Evolutionary conservation across 371 early-diverging fungal species (phyloP).

Genomic region (Gilbertella persicaria): DNA sequence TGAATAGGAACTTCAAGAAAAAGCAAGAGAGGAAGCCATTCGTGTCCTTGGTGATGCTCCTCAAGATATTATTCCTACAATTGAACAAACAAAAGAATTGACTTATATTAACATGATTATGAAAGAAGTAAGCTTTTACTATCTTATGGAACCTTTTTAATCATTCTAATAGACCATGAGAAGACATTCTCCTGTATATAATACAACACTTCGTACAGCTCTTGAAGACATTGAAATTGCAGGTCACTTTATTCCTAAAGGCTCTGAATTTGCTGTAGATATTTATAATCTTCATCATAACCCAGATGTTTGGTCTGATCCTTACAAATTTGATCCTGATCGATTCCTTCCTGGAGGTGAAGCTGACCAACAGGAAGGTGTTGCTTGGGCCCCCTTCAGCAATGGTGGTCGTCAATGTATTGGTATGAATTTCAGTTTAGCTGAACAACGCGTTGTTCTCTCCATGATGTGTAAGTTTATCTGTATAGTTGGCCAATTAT

Average conservation of each 20-base stretch:
- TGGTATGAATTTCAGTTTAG: conserved; percentile 56
- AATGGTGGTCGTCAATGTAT: conserved; percentile 54
- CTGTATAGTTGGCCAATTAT: neutral
- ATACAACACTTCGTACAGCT: conserved; percentile 24
- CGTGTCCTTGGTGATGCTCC: conserved; percentile 50
- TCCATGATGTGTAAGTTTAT: conserved; percentile 32
- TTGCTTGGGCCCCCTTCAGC: conserved; percentile 51
- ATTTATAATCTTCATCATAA: conserved; percentile 38
- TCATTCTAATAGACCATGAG: conserved; percentile 41
- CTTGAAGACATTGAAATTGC: conserved; percentile 38
- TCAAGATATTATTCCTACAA: conserved; percentile 42
- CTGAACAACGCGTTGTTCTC: conserved; percentile 50
- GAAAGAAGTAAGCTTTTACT: conserved; percentile 24
- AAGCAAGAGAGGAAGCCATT: conserved; percentile 53
- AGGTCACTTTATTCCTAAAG: conserved; percentile 44
- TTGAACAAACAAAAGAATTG: conserved; percentile 44
- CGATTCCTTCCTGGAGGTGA: conserved; percentile 45
- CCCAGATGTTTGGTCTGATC: conserved; percentile 38
- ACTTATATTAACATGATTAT: conserved; percentile 47
- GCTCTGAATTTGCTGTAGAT: conserved; percentile 35
- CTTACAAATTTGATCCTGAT: conserved; percentile 51
- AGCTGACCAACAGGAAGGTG: conserved; percentile 27
- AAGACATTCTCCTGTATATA: conserved; percentile 31
- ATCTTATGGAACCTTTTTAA: neutral
- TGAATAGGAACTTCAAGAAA: conserved; percentile 45